Evolutionary conservation across 2,329 filamentous ascomycete species (phyloP).

Genomic region (Epichloe sylvatica): DNA sequence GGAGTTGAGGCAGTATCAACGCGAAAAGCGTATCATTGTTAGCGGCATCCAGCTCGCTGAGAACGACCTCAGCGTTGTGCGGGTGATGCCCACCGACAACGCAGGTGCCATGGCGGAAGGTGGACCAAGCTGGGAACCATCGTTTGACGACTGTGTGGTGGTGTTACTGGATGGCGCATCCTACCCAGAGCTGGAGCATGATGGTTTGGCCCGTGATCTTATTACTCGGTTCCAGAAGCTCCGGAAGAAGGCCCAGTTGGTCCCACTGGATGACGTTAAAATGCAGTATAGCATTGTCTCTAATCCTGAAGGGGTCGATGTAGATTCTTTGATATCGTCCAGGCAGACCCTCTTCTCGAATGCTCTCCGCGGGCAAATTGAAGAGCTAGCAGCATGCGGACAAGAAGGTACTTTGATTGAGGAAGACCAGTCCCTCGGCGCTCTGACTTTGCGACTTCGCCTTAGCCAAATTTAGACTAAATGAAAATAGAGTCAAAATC

Average conservation of each 20-base stretch:
- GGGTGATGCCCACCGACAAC: slow-evolving; percentile 3
- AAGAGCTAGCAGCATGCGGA: too few relatives aligned
- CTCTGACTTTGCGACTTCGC: too few relatives aligned
- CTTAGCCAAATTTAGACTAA: too few relatives aligned
- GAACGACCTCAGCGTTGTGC: slow-evolving; percentile 46
- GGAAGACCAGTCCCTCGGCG: too few relatives aligned
- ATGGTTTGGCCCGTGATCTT: slow-evolving; percentile 41
- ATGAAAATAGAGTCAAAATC: too few relatives aligned
- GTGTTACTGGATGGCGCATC: slow-evolving; percentile 63
- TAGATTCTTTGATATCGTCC: not conserved
- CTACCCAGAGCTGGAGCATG: slow-evolving; percentile 65
- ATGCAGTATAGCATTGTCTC: not conserved
- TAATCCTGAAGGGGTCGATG: not conserved
- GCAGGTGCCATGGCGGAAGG: not conserved
- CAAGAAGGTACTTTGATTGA: not conserved
- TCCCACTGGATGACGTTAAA: not conserved
- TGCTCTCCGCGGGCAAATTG: not conserved
- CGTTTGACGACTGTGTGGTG: slow-evolving; percentile 38
- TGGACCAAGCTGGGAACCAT: slow-evolving; percentile 11
- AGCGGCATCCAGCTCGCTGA: slow-evolving; percentile 24
- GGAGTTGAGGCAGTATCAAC: slow-evolving; percentile 60
- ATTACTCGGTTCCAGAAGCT: not conserved
- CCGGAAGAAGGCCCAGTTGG: slow-evolving; percentile 12
- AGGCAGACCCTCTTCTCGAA: not conserved
- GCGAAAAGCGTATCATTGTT: slow-evolving; percentile 45